Conservation (phyloP, 306 rosid genomes). For the Ormosia emarginata region DNA sequence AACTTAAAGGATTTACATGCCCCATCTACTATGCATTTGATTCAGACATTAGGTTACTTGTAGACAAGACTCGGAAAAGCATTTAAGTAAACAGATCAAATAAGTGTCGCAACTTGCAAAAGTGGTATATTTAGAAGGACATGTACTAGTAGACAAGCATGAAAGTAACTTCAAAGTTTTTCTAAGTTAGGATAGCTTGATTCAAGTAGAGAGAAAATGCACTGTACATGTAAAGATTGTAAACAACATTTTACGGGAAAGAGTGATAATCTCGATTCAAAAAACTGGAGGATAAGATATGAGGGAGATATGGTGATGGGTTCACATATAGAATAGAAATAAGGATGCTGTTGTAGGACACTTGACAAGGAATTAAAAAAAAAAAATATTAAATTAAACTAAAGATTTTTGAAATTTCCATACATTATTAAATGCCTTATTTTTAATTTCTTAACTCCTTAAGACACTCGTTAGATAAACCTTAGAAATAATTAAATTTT, state of each 20-base stretch:
- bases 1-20: constrained; percentile 11
- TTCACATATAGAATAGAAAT: constrained; percentile 15
- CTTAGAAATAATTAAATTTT: no score
- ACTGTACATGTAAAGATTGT: constrained; percentile 14
- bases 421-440: no score
- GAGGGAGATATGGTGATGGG: not conserved
- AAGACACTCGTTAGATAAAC: no score
- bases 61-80: constrained; percentile 25
- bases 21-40: constrained; percentile 21
- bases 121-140: constrained; percentile 23
- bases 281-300: constrained; percentile 7
- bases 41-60: constrained; percentile 2
- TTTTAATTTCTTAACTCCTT: no score
- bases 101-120: not conserved
- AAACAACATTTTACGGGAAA: not conserved
- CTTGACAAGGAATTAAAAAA: not conserved
- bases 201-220: constrained; percentile 7
- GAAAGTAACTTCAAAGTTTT: constrained; percentile 2
- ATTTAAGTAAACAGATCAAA: constrained; percentile 10
- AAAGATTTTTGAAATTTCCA: no score
- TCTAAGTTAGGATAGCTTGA: constrained; percentile 9
- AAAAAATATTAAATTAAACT: not conserved
- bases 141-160: constrained; percentile 14
- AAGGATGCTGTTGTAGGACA: not conserved
- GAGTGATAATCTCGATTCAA: constrained; percentile 18